phyloP scores from a whole-genome alignment of 2,329 filamentous ascomycete species.

The Xylaria sp. region DNA sequence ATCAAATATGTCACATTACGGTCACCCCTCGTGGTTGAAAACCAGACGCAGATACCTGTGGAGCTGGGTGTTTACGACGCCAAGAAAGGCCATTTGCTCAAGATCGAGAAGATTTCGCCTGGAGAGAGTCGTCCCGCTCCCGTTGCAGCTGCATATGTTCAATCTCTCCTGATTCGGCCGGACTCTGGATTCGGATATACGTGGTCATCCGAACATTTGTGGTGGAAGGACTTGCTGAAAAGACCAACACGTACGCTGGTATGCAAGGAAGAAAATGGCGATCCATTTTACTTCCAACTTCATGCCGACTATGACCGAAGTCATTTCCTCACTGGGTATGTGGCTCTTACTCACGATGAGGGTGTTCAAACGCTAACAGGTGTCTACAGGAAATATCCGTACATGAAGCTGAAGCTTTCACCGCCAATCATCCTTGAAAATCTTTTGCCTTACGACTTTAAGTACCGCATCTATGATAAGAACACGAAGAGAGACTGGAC shows the following conservation, averaged over 20 bases:
- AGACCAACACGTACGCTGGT: conserved; percentile 80
- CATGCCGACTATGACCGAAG: conserved; percentile 79
- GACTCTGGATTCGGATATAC: conserved; percentile 95
- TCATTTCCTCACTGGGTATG: conserved; percentile 71
- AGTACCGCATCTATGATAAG: conserved; percentile 98
- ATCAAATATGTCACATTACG: conserved; percentile 97
- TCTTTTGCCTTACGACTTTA: conserved; percentile 93
- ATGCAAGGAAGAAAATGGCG: conserved; percentile 79
- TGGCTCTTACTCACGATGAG: conserved; percentile 5
- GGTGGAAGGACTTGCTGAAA: conserved; percentile 88
- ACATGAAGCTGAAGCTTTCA: conserved; percentile 88
- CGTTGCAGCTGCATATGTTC: conserved; percentile 85
- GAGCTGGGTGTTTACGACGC: conserved; percentile 88
- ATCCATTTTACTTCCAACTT: conserved; percentile 96
- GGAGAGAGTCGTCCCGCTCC: conserved; percentile 86
- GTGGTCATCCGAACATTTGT: conserved; percentile 85
- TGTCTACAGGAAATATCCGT: conserved; percentile 67
- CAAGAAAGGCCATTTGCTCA: conserved; percentile 81
- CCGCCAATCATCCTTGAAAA: conserved; percentile 94
- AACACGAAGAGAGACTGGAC: conserved; percentile 99
- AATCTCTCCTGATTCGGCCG: conserved; percentile 80
- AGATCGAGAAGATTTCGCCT: conserved; percentile 95
- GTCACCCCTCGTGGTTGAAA: conserved; percentile 87
- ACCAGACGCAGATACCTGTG: conserved; percentile 92
- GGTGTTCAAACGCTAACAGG: conserved; percentile 29